These are phyloP conservation scores for Metschnikowia similis DNA, from an alignment of 805 yeast species.

Conservation along the genomic window DNA sequence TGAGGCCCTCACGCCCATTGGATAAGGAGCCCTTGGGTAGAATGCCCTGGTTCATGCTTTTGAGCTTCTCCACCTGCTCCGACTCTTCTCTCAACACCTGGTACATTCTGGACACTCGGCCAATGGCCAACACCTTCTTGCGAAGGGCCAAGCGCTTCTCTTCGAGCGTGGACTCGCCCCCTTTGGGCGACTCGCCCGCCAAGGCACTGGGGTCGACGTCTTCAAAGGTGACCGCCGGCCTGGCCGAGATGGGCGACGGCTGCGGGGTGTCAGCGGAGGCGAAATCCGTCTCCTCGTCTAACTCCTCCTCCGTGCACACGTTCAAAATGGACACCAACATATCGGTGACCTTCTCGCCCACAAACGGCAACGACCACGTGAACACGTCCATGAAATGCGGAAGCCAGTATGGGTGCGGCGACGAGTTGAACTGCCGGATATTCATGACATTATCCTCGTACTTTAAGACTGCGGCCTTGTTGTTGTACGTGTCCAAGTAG, in stretches of 20 bases:
- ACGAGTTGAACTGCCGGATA: constrained; percentile 86
- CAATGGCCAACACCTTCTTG: constrained; percentile 90
- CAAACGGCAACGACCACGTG: constrained; percentile 96
- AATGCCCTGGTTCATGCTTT: constrained; percentile 65
- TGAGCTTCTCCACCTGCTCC: constrained; percentile 78
- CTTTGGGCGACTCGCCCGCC: background rate
- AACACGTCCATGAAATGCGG: constrained; percentile 97
- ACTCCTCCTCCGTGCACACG: constrained; percentile 92
- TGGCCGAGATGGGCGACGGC: constrained; percentile 21
- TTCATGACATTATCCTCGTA: constrained; percentile 92
- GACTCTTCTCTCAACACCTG: constrained; percentile 82
- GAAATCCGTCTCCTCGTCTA: constrained; percentile 66
- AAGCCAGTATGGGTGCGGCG: constrained; percentile 95
- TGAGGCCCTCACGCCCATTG: constrained; percentile 78
- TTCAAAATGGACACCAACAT: constrained; percentile 86
- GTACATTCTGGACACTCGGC: constrained; percentile 92
- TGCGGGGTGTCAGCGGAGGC: constrained; percentile 29
- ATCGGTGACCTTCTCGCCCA: constrained; percentile 93
- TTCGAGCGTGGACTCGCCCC: constrained; percentile 19
- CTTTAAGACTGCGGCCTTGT: constrained; percentile 91
- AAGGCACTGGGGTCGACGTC: constrained; percentile 3
- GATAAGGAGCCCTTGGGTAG: constrained; percentile 84
- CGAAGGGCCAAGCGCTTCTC: constrained; percentile 53
- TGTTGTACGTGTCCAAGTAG: constrained; percentile 85
- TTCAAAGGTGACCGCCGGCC: constrained; percentile 6